Percentiles rank a stretch among this genome's conserved stretches.
Conservation (phyloP, 2,329 filamentous ascomycete species). For the Grosmannia serpens region DNA sequence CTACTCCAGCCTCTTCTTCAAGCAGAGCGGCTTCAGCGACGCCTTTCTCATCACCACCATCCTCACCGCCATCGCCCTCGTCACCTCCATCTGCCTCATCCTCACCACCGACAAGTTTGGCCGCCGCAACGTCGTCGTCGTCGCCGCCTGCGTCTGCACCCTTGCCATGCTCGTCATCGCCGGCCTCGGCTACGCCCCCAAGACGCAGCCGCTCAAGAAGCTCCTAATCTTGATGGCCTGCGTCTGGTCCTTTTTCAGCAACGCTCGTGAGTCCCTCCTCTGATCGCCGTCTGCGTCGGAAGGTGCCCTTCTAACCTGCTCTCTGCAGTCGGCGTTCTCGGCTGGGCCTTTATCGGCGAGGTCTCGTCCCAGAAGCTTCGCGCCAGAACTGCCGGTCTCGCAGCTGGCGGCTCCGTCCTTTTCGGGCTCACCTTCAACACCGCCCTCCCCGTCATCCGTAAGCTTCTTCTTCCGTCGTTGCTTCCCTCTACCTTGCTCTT, state of each 20-base stretch:
- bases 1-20: conserved; percentile 15
- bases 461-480: neutral
- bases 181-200: conserved; percentile 7
- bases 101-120: conserved; percentile 8
- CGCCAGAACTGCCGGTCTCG: conserved; percentile 13
- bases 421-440: conserved; percentile 15
- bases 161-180: conserved; percentile 9
- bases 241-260: conserved; percentile 11
- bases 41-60: conserved; percentile 15
- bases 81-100: conserved; percentile 7
- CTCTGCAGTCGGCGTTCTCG: conserved; percentile 8
- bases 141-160: conserved; percentile 6
- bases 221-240: conserved; percentile 12
- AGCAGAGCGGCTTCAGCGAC: conserved; percentile 14
- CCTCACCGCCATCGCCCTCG: conserved; percentile 10
- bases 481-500: neutral
- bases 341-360: conserved; percentile 15
- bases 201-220: conserved; percentile 5
- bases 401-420: conserved; percentile 11
- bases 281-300: neutral
- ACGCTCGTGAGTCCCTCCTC: neutral
- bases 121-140: conserved; percentile 9
- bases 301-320: neutral
- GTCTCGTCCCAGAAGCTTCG: conserved; percentile 14
- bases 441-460: conserved; percentile 12